A percentile compares a stretch with the other conserved stretches of the same genome.
Conservation (phyloP, 257 asterid species). For the Nicotiana obtusifolia region DNA sequence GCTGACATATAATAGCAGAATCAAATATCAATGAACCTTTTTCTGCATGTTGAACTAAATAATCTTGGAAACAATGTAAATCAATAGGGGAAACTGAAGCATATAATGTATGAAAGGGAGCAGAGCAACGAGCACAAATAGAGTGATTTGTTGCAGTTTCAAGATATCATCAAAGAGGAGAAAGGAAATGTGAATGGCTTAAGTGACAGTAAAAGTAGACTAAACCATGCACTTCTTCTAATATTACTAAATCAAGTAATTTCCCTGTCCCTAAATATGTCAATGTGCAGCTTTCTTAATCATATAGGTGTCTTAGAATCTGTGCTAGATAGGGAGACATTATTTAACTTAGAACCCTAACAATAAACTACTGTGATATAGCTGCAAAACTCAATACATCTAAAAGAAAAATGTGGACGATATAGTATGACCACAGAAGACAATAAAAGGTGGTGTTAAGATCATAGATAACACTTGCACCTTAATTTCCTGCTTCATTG, state of each 20-base stretch:
- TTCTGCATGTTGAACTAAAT: background rate
- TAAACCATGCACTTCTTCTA: too few species aligned
- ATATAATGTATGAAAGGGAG: too few species aligned
- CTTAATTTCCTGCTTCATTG: conserved; percentile 75
- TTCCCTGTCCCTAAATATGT: background rate
- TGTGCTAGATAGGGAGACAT: background rate
- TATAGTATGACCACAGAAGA: background rate
- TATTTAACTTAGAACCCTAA: background rate
- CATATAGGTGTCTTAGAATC: too few species aligned
- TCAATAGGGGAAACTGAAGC: background rate
- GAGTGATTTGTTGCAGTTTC: too few species aligned
- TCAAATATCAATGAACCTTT: too few species aligned
- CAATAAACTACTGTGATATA: background rate
- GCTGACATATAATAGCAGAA: background rate
- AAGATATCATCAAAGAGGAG: too few species aligned
- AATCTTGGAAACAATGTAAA: background rate
- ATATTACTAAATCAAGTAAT: too few species aligned
- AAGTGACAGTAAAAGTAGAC: too few species aligned
- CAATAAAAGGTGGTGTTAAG: background rate
- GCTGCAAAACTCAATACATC: background rate
- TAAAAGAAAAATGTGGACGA: background rate
- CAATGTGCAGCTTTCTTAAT: background rate
- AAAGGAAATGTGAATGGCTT: too few species aligned
- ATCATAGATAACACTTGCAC: conserved; percentile 23
- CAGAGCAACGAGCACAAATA: too few species aligned